Conservation (phyloP, 495 filamentous ascomycete species). For the Penicillium fimorum region DNA sequence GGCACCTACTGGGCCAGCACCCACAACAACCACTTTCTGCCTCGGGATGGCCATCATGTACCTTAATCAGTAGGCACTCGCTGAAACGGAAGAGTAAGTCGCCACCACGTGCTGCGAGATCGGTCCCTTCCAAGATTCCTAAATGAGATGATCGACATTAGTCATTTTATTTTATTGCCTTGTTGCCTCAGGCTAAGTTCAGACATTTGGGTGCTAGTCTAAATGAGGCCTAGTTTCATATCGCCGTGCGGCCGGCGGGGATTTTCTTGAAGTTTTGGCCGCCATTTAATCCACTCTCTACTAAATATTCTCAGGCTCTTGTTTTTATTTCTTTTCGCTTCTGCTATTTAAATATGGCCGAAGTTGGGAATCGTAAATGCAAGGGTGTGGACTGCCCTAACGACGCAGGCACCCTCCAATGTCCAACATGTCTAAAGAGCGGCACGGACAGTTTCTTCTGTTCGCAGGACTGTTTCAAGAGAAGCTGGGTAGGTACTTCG, state of each 20-base stretch:
- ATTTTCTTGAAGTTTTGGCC: conserved; percentile 16
- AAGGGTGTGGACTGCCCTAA: conserved; percentile 78
- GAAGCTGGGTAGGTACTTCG: conserved; percentile 78
- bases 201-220: not conserved
- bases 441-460: conserved; percentile 95
- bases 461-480: conserved; percentile 98
- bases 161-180: conserved; percentile 3
- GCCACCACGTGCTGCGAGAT: conserved; percentile 29
- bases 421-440: conserved; percentile 88
- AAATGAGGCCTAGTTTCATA: not conserved
- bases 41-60: conserved; percentile 21
- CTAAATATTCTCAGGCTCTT: not conserved
- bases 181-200: not conserved
- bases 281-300: not conserved
- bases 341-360: conserved; percentile 19
- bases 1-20: conserved; percentile 90
- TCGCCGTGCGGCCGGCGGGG: conserved; percentile 2
- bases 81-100: conserved; percentile 11
- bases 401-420: conserved; percentile 79
- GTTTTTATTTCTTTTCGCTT: not conserved
- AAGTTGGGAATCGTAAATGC: conserved; percentile 64
- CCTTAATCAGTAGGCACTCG: not conserved
- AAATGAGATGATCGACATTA: conserved; percentile 11
- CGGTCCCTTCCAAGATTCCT: conserved; percentile 11
- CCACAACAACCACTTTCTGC: conserved; percentile 80